A percentile compares a stretch with the other conserved stretches of the same genome.
phyloP scores from a whole-genome alignment of 148 eudicot species.

The Cornus kousa region DNA sequence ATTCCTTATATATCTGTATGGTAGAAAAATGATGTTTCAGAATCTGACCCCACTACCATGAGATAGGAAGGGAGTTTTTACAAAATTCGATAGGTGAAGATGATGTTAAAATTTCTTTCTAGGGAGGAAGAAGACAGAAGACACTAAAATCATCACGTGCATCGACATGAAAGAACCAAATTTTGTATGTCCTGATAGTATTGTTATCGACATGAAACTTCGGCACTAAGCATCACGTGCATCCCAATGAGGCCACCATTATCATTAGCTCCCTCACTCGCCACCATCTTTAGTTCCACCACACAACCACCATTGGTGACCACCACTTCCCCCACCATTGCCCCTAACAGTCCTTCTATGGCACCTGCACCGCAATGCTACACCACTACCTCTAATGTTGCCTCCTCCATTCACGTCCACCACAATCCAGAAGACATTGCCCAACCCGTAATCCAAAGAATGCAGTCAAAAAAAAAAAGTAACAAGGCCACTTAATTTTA shows the following conservation, averaged over 20 bases:
- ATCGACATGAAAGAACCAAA: no score
- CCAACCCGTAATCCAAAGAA: neutral
- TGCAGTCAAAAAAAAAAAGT: neutral
- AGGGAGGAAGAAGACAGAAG: neutral
- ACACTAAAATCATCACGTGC: neutral
- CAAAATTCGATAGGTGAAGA: neutral
- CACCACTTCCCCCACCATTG: neutral
- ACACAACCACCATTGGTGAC: neutral
- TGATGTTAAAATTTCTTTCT: neutral
- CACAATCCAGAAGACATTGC: neutral
- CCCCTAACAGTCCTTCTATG: neutral
- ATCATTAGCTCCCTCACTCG: neutral
- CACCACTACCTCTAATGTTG: neutral
- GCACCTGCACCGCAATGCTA: neutral
- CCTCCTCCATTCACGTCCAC: neutral
- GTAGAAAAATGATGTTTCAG: neutral
- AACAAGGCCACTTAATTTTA: neutral
- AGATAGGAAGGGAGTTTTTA: neutral
- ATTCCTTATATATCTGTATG: neutral
- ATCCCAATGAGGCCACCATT: neutral
- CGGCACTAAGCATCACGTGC: no score
- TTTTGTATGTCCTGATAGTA: no score
- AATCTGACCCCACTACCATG: neutral
- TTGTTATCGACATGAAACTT: no score
- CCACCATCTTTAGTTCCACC: neutral